Evolutionary conservation across 208 protist species (phyloP).

Genomic region (Tetramitus jugosus): DNA sequence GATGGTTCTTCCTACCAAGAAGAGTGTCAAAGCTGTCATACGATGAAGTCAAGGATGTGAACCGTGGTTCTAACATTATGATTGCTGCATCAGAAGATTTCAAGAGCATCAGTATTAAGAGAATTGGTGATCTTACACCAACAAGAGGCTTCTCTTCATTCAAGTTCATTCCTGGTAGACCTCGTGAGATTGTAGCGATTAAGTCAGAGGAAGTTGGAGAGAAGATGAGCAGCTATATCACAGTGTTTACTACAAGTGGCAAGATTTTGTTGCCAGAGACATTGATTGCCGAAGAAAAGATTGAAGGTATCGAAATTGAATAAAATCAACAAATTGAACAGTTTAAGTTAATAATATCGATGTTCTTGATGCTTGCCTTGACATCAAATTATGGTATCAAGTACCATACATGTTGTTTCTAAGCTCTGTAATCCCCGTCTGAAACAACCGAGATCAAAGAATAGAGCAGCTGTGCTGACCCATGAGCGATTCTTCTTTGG

Average conservation of each 20-base stretch:
- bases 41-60: conserved; percentile 40
- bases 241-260: conserved; percentile 25
- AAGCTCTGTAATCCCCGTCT: too few relatives aligned
- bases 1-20: conserved; percentile 46
- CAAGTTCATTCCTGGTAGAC: conserved; percentile 41
- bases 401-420: too few relatives aligned
- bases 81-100: conserved; percentile 32
- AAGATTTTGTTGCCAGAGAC: conserved; percentile 32
- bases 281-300: conserved; percentile 29
- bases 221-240: conserved; percentile 14
- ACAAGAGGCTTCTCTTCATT: conserved; percentile 37
- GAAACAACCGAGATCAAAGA: too few relatives aligned
- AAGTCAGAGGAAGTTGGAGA: conserved; percentile 35
- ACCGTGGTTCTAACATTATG: conserved; percentile 34
- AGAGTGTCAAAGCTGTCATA: conserved; percentile 38
- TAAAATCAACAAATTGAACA: too few relatives aligned
- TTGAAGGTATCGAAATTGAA: conserved; percentile 38
- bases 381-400: too few relatives aligned
- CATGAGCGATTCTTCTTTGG: too few relatives aligned
- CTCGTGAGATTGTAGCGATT: conserved; percentile 36
- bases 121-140: conserved; percentile 27
- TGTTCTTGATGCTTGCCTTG: too few relatives aligned
- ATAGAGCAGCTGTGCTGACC: too few relatives aligned
- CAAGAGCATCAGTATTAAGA: conserved; percentile 20
- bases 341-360: too few relatives aligned